Base-by-base conservation (phyloP, 768 basidiomycete genomes). In the Neoboletus magnificus region DNA sequence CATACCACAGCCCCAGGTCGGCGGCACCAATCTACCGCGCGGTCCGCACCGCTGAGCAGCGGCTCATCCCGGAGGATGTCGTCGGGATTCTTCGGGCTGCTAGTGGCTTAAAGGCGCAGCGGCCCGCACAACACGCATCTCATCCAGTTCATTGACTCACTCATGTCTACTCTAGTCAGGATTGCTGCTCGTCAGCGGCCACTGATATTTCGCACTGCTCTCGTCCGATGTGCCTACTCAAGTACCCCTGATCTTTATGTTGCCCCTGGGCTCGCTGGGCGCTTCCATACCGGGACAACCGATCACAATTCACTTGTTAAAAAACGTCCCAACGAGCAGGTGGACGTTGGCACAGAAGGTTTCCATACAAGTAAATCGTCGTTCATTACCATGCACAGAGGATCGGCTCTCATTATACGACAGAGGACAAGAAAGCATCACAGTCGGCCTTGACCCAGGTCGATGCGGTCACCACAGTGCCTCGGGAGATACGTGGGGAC, bases 401-500 rank as follows among this genome's bases (percentile, higher is more conserved):
- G 12, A 35, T 25, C 54, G 2, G 45, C 20, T 20, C 53, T 55
- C 8, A 58, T 46, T 3, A 11, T 22, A 15, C 50, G n/a, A 16
- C 50, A 70, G 73, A 69, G 60, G 68, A 73, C 52, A 61, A 57
- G 11, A 56, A 57, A n/a, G 13, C 55, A 22, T 29, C 56, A 9
- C 61, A 66, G 43, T 57, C 58, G 4, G 54, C 48, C 18, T 50
- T 68, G 20, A 45, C 51, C 36, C 57, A 60, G 55, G 70, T 69
- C 27, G 78, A 75, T 64, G 79, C 79, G 1, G 76, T 78, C 53
- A 81, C 77, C 67, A 82, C 83, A 5, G 73, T 83, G 15, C 83
- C 83, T 3, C 74, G 77, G 3, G 79, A 77, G 66, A 69, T 84
- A 48, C 79, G 76, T 39, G 90, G 90, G 2, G 89, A 91, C 63